phyloP scores from a whole-genome alignment of 2,329 filamentous ascomycete genomes.

The Botrytis byssoidea region DNA sequence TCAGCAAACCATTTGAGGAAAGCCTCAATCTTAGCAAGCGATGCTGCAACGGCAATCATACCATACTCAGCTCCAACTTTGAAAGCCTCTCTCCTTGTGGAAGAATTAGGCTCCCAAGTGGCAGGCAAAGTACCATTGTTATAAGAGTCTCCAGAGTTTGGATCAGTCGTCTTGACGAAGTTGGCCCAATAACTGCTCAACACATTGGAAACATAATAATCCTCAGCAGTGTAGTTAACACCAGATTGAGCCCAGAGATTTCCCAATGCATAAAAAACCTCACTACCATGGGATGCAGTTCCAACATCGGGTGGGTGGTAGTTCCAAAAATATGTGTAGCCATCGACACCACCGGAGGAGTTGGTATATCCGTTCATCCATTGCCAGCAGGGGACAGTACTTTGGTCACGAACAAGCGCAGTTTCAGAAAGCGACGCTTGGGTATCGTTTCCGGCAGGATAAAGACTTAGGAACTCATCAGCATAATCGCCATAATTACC shows the following conservation, averaged over 20 bases:
- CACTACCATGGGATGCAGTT: not conserved
- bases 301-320: not conserved
- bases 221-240: not conserved
- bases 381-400: not conserved
- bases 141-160: not conserved
- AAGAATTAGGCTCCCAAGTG: not conserved
- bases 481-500: not conserved
- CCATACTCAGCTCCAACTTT: not conserved
- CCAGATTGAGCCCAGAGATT: not conserved
- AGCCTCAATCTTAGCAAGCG: not conserved
- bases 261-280: not conserved
- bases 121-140: not conserved
- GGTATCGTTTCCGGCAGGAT: not conserved
- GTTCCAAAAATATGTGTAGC: not conserved
- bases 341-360: not conserved
- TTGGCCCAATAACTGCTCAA: not conserved
- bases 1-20: not conserved
- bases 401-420: not conserved
- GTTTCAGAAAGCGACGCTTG: not conserved
- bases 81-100: not conserved
- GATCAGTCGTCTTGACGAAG: not conserved
- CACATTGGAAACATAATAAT: not conserved
- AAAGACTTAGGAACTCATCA: not conserved
- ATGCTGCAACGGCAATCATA: not conserved
- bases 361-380: not conserved